Evolutionary conservation across 768 basidiomycete species (phyloP), one percentile per base, ranked within the genome.

Genomic region (Amanita rubescens): DNA sequence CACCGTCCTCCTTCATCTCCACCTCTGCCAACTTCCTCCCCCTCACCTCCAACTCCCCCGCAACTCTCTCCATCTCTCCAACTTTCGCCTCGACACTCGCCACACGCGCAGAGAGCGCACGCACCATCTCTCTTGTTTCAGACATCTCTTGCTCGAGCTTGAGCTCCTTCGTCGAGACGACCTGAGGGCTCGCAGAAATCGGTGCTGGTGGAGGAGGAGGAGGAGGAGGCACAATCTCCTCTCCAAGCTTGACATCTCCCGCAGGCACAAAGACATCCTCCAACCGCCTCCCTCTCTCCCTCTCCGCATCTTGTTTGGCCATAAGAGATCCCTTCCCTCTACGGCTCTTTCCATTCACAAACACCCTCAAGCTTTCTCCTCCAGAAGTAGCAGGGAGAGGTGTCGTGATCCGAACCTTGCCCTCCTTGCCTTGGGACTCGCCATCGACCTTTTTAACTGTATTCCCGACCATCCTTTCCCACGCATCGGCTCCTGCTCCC

Each of bases 31-130:
- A n/a, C n/a, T n/a, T n/a, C n/a, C n/a, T n/a, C n/a, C n/a, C n/a
- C n/a, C n/a, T n/a, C n/a, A n/a, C 50, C 24, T 51, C 39, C 51
- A 53, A 53, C 15, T 53, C 51, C 12, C 34, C 43, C 12, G 43
- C 51, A 24, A 19, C 51, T 6, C 17, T 42, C 42, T 53, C 51
- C 51, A 53, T 44, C 19, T 45, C 51, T 15, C 42, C 51, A 17
- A 53, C 37, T 32, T 30, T 44, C 19, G 30, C 42, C 32, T 53
- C 51, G 7, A 53, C 51, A 14, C 51, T 27, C 2, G 51, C 51
- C 4, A 53, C 42, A 27, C 51, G 51, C n/a, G 27, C 22, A 10
- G 38, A 34, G 9, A 53, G 51, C 17, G 32, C 42, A 39, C 51
- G 41, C n/a, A 45, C 43, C 51, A 53, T 45, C 30, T 37, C 51